Evolutionary conservation across 2,329 filamentous ascomycete species (phyloP).

Genomic region (Coleophoma cylindrospora): DNA sequence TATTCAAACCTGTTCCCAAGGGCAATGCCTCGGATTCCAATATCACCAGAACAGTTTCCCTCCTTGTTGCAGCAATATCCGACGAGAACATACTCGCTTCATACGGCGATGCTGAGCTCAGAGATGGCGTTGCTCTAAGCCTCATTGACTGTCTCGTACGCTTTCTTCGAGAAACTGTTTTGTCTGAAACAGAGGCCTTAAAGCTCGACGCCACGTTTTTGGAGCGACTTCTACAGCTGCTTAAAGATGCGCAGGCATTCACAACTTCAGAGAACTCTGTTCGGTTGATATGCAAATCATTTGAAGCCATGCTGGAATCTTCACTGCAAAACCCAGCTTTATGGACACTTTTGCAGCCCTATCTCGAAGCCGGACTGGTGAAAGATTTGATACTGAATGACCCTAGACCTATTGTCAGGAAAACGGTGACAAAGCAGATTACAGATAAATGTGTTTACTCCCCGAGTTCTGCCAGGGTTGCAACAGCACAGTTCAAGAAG

Average conservation of each 20-base stretch:
- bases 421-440: slow-evolving; percentile 23
- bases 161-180: slow-evolving; percentile 38
- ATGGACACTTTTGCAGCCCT: slow-evolving; percentile 36
- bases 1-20: slow-evolving; percentile 9
- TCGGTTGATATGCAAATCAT: slow-evolving; percentile 34
- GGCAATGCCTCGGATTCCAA: slow-evolving; percentile 23
- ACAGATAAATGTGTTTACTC: slow-evolving; percentile 23
- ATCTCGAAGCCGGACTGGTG: slow-evolving; percentile 31
- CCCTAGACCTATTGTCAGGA: slow-evolving; percentile 24
- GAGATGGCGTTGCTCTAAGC: slow-evolving; percentile 43
- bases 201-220: slow-evolving; percentile 29
- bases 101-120: slow-evolving; percentile 37
- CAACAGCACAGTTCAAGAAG: slow-evolving; percentile 33
- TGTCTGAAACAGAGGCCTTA: slow-evolving; percentile 26
- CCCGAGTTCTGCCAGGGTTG: slow-evolving; percentile 23
- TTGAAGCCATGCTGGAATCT: slow-evolving; percentile 42
- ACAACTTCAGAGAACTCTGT: slow-evolving; percentile 18
- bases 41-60: neutral
- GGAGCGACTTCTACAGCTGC: slow-evolving; percentile 23
- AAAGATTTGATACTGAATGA: slow-evolving; percentile 38
- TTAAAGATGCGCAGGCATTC: slow-evolving; percentile 17
- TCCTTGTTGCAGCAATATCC: slow-evolving; percentile 54
- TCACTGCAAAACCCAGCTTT: slow-evolving; percentile 39
- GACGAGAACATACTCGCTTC: slow-evolving; percentile 46
- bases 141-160: slow-evolving; percentile 52